Evolutionary conservation across 306 rosid genomes (phyloP).

Genomic region (Castanopsis chinensis): DNA sequence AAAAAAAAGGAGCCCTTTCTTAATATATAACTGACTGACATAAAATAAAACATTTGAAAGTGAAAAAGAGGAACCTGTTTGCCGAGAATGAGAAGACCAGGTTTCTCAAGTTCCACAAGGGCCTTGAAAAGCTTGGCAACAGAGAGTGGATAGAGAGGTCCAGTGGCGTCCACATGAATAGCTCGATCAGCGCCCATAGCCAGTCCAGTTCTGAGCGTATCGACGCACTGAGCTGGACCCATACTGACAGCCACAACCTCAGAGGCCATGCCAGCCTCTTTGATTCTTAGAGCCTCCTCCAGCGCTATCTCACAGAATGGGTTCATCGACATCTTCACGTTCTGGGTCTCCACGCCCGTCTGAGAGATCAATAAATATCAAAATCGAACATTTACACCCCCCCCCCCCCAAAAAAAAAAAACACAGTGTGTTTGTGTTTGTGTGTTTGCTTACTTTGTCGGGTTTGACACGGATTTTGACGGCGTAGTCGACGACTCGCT

Average conservation of each 20-base stretch:
- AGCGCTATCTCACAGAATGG: conserved; percentile 95
- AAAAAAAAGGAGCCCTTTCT: background rate
- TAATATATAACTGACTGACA: too few relatives aligned
- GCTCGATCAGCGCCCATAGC: conserved; percentile 96
- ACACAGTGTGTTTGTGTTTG: too few relatives aligned
- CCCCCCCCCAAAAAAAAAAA: background rate
- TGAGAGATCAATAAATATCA: conserved; percentile 22
- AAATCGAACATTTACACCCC: background rate
- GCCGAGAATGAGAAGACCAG: conserved; percentile 78
- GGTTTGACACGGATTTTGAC: conserved; percentile 92
- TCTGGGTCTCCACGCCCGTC: conserved; percentile 92
- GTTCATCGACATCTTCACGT: conserved; percentile 98
- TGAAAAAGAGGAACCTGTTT: conserved; percentile 54
- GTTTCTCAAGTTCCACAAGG: conserved; percentile 77
- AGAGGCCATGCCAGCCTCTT: conserved; percentile 70
- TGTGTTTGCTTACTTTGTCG: conserved; percentile 51
- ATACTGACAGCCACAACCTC: conserved; percentile 86
- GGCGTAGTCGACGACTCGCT: conserved; percentile 89
- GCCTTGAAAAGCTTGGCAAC: conserved; percentile 80
- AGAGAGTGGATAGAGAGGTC: conserved; percentile 55
- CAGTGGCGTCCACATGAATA: conserved; percentile 66
- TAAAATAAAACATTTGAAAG: background rate
- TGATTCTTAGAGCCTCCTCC: conserved; percentile 87
- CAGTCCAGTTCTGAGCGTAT: conserved; percentile 80
- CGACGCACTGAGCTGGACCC: conserved; percentile 75